phyloP scores from a whole-genome alignment of 2,329 filamentous ascomycete genomes.

The Phaeosphaeria sp. region DNA sequence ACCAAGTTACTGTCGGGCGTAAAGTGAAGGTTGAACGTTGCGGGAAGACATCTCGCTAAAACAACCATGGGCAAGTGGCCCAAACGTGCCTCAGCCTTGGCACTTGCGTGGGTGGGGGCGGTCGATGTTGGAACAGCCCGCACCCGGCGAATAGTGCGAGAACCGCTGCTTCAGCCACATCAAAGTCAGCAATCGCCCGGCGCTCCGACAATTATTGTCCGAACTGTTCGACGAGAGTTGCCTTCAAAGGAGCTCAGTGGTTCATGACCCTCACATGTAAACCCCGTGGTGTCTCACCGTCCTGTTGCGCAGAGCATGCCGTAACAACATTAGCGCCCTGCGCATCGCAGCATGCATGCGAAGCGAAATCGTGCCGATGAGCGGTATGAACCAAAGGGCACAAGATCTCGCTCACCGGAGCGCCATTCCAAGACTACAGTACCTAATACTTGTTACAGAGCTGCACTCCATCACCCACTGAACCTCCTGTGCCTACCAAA shows the following conservation, averaged over 20 bases:
- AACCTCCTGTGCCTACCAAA: neutral
- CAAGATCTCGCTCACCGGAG: conserved; percentile 23
- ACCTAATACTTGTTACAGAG: conserved; percentile 44
- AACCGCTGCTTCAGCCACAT: conserved; percentile 17
- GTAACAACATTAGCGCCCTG: conserved; percentile 2
- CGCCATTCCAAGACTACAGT: conserved; percentile 36
- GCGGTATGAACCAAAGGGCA: conserved; percentile 19
- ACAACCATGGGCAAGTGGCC: conserved; percentile 10
- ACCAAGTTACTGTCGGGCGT: conserved; percentile 22
- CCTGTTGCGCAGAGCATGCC: conserved; percentile 9
- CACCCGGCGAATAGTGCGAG: conserved; percentile 14
- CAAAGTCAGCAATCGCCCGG: conserved; percentile 35
- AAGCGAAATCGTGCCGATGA: conserved; percentile 7
- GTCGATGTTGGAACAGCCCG: conserved; percentile 7
- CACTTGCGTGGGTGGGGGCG: conserved; percentile 18
- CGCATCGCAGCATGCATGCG: conserved; percentile 4
- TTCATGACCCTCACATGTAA: conserved; percentile 20
- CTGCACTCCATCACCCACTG: neutral
- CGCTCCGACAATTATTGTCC: conserved; percentile 7
- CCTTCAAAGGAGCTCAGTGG: conserved; percentile 5
- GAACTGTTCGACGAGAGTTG: neutral
- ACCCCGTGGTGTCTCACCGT: conserved; percentile 22
- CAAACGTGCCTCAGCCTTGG: conserved; percentile 15
- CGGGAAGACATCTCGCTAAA: conserved; percentile 25
- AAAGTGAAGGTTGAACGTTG: conserved; percentile 20